These are phyloP conservation scores for Bathelium albidoporum DNA, from an alignment of 495 filamentous ascomycete species.

Conservation along the genomic window DNA sequence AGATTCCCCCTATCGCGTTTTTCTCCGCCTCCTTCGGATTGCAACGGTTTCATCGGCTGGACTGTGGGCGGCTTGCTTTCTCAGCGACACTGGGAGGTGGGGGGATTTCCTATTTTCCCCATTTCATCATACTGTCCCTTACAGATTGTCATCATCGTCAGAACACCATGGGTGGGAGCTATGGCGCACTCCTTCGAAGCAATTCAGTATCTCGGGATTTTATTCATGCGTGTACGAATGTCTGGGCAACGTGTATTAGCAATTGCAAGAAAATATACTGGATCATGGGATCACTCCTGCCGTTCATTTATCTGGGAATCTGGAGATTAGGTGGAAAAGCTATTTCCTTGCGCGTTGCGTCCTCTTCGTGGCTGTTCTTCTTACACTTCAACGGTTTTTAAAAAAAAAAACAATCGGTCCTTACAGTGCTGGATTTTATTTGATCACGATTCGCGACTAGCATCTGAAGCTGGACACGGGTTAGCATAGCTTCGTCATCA, in stretches of 20 bases:
- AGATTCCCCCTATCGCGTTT: constrained; percentile 5
- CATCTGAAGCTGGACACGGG: not conserved
- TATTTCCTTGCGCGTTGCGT: not conserved
- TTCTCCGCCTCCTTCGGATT: not conserved
- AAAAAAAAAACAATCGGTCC: not conserved
- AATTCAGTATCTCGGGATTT: not conserved
- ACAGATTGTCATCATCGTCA: not conserved
- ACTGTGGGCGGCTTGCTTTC: not conserved
- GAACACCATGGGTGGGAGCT: not conserved
- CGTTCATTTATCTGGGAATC: not conserved
- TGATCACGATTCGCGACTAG: not conserved
- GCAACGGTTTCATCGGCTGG: not conserved
- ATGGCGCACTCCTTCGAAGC: not conserved
- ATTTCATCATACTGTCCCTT: not conserved
- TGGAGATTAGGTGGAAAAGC: not conserved
- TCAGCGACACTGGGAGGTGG: not conserved
- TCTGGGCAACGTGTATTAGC: not conserved
- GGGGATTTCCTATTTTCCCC: not conserved
- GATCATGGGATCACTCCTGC: constrained; percentile 1
- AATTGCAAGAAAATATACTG: not conserved
- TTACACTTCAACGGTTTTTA: not conserved
- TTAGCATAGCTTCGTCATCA: not conserved
- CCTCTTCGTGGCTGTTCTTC: not conserved
- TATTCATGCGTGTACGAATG: not conserved
- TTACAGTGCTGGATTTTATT: not conserved